Percentiles rank a stretch among this genome's conserved stretches.
Conservation (phyloP, 352 stramenopile genomes). For the Plasmopara viticola region DNA sequence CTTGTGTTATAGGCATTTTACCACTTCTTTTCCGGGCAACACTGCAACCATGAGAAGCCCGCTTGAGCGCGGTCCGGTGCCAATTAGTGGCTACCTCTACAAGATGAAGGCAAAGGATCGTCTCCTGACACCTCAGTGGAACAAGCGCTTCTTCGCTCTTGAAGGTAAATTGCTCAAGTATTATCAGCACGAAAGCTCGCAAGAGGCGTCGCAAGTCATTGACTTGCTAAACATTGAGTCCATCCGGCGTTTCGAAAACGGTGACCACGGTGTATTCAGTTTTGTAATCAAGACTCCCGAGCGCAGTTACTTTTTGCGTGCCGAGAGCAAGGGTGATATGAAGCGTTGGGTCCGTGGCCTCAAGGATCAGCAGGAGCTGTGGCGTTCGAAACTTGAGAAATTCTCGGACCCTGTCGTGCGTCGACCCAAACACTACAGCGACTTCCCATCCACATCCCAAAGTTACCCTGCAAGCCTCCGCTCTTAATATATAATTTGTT, state of each 20-base stretch:
- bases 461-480: slow-evolving; percentile 33
- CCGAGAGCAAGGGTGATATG: slow-evolving; percentile 82
- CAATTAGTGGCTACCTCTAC: slow-evolving; percentile 77
- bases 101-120: slow-evolving; percentile 78
- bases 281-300: slow-evolving; percentile 75
- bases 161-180: slow-evolving; percentile 76
- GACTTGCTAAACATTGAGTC: slow-evolving; percentile 69
- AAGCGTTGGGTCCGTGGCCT: slow-evolving; percentile 82
- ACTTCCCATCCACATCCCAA: slow-evolving; percentile 45
- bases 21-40: too few species aligned
- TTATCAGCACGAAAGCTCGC: slow-evolving; percentile 56
- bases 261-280: slow-evolving; percentile 71
- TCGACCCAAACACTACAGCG: slow-evolving; percentile 73
- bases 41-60: slow-evolving; percentile 41
- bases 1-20: too few species aligned
- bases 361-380: slow-evolving; percentile 77
- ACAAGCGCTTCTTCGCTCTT: slow-evolving; percentile 73
- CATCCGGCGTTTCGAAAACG: slow-evolving; percentile 75
- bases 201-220: slow-evolving; percentile 63
- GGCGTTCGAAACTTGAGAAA: slow-evolving; percentile 49
- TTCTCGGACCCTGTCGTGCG: slow-evolving; percentile 27
- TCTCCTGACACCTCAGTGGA: slow-evolving; percentile 72
- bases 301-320: slow-evolving; percentile 73
- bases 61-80: slow-evolving; percentile 47
- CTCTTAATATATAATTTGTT: slow-evolving; percentile 14